phyloP scores from a whole-genome alignment of 202 grass and related monocot species.

The Elaeis oleifera region DNA sequence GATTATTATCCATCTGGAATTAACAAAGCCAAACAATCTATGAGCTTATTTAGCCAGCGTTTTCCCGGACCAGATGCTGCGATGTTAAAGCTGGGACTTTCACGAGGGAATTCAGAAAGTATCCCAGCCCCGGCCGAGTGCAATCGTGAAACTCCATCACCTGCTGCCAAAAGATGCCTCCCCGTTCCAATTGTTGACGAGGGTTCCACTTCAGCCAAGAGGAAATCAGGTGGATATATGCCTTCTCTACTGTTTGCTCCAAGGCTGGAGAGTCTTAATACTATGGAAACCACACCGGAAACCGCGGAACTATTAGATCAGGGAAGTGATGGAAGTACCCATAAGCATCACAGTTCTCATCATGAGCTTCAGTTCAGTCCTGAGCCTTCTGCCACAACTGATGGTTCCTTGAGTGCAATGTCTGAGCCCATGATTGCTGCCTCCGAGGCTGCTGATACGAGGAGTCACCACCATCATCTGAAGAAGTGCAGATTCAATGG shows the following conservation, averaged over 20 bases:
- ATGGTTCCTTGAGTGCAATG: conserved; percentile 39
- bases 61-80: conserved; percentile 28
- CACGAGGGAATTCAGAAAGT: conserved; percentile 1
- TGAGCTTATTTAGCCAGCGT: conserved; percentile 21
- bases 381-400: conserved; percentile 38
- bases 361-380: conserved; percentile 36
- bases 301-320: conserved; percentile 19
- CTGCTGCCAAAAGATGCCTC: neutral
- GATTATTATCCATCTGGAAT: conserved; percentile 18
- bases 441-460: conserved; percentile 23
- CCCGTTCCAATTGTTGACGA: conserved; percentile 40
- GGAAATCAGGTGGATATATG: conserved; percentile 53
- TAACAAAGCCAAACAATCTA: conserved; percentile 29
- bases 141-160: no score
- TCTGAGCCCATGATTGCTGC: conserved; percentile 28
- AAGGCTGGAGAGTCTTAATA: conserved; percentile 11
- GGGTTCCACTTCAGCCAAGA: conserved; percentile 53
- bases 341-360: conserved; percentile 15
- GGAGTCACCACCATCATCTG: conserved; percentile 32
- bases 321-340: conserved; percentile 1
- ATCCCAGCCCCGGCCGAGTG: neutral
- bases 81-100: conserved; percentile 45
- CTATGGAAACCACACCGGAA: conserved; percentile 11
- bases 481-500: conserved; percentile 74
- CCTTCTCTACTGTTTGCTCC: conserved; percentile 62